Conservation (phyloP, 2,329 filamentous ascomycete species). For the Cercospora berteroae region DNA sequence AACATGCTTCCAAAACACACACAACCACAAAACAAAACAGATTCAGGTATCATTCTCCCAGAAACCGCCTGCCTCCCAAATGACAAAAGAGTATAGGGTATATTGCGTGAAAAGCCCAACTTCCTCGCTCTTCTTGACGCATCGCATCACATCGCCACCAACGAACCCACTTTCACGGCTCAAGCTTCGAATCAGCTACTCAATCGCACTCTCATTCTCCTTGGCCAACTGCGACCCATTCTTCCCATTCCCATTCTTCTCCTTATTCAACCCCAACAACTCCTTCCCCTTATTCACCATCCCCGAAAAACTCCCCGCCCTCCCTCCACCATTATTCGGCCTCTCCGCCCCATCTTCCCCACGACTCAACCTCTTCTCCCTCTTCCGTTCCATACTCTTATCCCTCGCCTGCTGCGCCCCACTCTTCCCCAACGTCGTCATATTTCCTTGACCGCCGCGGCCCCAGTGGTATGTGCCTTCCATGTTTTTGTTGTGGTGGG, state of each 20-base stretch:
- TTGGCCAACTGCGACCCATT: neutral
- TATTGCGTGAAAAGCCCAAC: neutral
- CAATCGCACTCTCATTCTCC: slow-evolving; percentile 24
- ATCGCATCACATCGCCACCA: neutral
- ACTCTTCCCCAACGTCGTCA: slow-evolving; percentile 48
- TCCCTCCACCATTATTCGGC: slow-evolving; percentile 16
- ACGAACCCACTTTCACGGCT: too few relatives aligned
- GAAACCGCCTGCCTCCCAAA: too few relatives aligned
- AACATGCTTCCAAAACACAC: too few relatives aligned
- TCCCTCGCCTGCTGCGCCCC: slow-evolving; percentile 40
- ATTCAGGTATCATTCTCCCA: too few relatives aligned
- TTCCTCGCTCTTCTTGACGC: neutral
- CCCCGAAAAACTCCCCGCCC: slow-evolving; percentile 35
- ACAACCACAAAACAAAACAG: too few relatives aligned
- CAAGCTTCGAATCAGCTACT: too few relatives aligned
- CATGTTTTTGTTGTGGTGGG: slow-evolving; percentile 52
- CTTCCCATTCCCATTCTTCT: slow-evolving; percentile 7
- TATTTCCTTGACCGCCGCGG: slow-evolving; percentile 73
- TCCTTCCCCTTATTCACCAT: slow-evolving; percentile 57
- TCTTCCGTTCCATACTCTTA: slow-evolving; percentile 32
- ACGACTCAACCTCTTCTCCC: slow-evolving; percentile 38
- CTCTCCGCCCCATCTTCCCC: slow-evolving; percentile 22
- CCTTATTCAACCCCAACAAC: slow-evolving; percentile 47
- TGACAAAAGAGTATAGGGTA: neutral
- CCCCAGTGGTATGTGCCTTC: slow-evolving; percentile 65